phyloP scores from a whole-genome alignment of 2,329 filamentous ascomycete species.

The Pseudogymnoascus sp. region DNA sequence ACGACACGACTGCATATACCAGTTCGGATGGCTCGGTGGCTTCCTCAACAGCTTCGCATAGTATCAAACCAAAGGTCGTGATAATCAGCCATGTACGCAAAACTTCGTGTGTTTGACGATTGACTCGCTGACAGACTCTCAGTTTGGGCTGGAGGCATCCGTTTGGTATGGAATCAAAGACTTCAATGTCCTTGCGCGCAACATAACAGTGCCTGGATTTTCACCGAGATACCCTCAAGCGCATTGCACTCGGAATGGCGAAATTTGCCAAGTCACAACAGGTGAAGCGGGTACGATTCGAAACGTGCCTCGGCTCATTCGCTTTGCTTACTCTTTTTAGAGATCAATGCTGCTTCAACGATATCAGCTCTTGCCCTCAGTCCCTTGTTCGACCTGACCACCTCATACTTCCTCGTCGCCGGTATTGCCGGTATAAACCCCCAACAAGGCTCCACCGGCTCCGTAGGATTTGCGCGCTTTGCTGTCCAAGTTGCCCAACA shows the following conservation, averaged over 20 bases:
- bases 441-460: constrained; percentile 54
- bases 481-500: constrained; percentile 68
- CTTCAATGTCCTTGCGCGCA: constrained; percentile 46
- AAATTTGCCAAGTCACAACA: constrained; percentile 61
- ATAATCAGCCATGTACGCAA: constrained; percentile 52
- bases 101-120: background rate
- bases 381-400: constrained; percentile 52
- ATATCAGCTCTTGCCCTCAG: constrained; percentile 58
- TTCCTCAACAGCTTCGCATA: background rate
- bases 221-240: constrained; percentile 58
- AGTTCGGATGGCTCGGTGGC: background rate
- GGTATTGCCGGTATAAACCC: constrained; percentile 73
- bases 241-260: constrained; percentile 53
- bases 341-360: constrained; percentile 67
- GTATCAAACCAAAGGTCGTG: constrained; percentile 50
- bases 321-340: constrained; percentile 25
- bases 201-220: constrained; percentile 53
- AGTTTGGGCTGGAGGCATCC: constrained; percentile 56
- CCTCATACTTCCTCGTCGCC: constrained; percentile 63
- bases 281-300: constrained; percentile 42
- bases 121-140: background rate
- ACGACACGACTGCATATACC: background rate
- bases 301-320: background rate
- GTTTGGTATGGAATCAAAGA: constrained; percentile 47
- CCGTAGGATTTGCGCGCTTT: constrained; percentile 61